A percentile compares a stretch with the other conserved stretches of the same genome.
These are phyloP conservation scores for Epichloe gansuensis DNA, from an alignment of 2,329 filamentous ascomycete species.

Conservation along the genomic window DNA sequence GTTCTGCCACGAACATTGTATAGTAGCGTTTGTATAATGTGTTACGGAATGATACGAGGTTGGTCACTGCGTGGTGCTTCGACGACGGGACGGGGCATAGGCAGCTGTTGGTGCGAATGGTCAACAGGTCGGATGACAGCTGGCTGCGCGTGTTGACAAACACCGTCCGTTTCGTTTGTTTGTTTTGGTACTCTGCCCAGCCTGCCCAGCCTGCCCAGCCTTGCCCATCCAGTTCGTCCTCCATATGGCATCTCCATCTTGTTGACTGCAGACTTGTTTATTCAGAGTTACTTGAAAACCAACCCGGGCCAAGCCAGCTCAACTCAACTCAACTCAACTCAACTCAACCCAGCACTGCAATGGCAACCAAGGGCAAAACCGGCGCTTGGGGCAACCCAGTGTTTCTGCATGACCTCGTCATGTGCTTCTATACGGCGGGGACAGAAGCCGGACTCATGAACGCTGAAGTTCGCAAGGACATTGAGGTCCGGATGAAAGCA, in stretches of 20 bases:
- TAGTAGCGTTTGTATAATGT: not conserved
- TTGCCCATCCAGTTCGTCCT: too few relatives aligned
- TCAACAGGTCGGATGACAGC: not conserved
- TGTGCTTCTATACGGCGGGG: conserved; percentile 21
- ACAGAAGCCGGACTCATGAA: conserved; percentile 16
- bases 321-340: not conserved
- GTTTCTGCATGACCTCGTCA: conserved; percentile 22
- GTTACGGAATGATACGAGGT: not conserved
- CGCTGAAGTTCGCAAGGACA: conserved; percentile 15
- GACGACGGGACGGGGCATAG: not conserved
- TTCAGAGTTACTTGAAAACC: too few relatives aligned
- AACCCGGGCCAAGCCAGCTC: not conserved
- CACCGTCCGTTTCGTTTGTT: not conserved
- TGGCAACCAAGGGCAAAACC: not conserved
- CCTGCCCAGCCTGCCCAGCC: too few relatives aligned
- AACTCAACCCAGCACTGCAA: not conserved
- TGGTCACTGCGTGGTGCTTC: not conserved
- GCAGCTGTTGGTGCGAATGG: not conserved
- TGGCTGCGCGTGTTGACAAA: not conserved
- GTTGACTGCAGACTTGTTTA: too few relatives aligned
- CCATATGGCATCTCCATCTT: too few relatives aligned
- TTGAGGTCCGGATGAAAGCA: conserved; percentile 22
- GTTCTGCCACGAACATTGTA: not conserved
- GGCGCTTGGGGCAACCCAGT: conserved; percentile 10
- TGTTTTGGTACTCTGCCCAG: too few relatives aligned